phyloP scores from a whole-genome alignment of 306 rosid species.

The Cucumis hystrix region DNA sequence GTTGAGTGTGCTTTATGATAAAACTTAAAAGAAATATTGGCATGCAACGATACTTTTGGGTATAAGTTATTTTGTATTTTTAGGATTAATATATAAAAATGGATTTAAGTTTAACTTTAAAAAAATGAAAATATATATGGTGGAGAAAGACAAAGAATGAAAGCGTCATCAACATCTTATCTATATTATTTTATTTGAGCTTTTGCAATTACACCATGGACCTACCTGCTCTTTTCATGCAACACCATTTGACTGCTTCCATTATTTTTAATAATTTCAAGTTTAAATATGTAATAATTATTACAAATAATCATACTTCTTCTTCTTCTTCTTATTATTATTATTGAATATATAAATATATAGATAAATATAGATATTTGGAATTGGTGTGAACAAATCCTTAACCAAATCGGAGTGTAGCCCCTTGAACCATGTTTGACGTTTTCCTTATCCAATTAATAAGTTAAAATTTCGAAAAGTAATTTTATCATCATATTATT shows the following conservation, averaged over 20 bases:
- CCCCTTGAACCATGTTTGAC: not conserved
- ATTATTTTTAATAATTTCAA: not conserved
- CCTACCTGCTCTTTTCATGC: not conserved
- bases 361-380: not conserved
- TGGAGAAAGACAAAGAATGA: not conserved
- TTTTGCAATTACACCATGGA: not conserved
- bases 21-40: too few species aligned
- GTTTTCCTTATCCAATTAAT: not conserved
- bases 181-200: not conserved
- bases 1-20: too few species aligned
- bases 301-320: too few species aligned
- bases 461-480: not conserved
- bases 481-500: not conserved
- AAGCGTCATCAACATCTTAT: not conserved
- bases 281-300: not conserved
- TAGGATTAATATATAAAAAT: too few species aligned
- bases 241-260: not conserved
- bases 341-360: too few species aligned
- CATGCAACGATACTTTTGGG: not conserved
- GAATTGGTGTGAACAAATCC: not conserved
- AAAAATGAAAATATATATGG: not conserved
- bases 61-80: too few species aligned
- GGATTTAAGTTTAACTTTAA: too few species aligned
- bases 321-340: too few species aligned
- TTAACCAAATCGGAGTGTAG: not conserved